Conservation (phyloP, 176 grass and related monocot genomes). For the Calamus simplicifolius region DNA sequence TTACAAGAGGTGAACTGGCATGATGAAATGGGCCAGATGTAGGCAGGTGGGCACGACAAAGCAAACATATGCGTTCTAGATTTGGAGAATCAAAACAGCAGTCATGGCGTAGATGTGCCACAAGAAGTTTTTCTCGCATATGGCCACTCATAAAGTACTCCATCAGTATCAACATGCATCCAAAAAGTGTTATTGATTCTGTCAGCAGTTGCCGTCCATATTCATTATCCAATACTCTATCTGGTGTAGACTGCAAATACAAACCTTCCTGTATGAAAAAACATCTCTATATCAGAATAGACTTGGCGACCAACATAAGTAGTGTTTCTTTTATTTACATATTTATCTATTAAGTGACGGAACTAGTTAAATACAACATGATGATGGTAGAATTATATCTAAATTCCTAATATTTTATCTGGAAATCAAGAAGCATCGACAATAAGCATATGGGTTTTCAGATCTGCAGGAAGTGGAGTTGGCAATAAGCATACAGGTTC, state of each 20-base stretch:
- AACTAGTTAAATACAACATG: too few species aligned
- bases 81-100: constrained; percentile 40
- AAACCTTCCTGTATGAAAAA: constrained; percentile 51
- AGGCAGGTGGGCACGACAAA: constrained; percentile 36
- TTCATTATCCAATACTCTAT: constrained; percentile 50
- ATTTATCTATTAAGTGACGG: too few species aligned
- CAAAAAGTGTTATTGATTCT: constrained; percentile 53
- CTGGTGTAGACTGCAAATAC: constrained; percentile 47
- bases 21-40: not conserved
- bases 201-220: constrained; percentile 35
- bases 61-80: constrained; percentile 39
- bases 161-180: constrained; percentile 46
- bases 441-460: too few species aligned
- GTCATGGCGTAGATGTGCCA: constrained; percentile 39
- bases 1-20: constrained; percentile 3
- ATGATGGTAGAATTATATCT: too few species aligned
- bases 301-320: too few species aligned
- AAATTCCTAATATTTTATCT: too few species aligned
- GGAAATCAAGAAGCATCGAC: too few species aligned
- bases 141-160: constrained; percentile 47
- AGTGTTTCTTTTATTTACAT: too few species aligned
- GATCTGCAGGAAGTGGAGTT: too few species aligned
- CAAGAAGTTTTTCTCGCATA: constrained; percentile 56
- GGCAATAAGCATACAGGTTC: too few species aligned
- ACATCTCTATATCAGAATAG: too few species aligned